Conservation (phyloP, 352 stramenopile species). For the Globisporangium okanoganense region DNA sequence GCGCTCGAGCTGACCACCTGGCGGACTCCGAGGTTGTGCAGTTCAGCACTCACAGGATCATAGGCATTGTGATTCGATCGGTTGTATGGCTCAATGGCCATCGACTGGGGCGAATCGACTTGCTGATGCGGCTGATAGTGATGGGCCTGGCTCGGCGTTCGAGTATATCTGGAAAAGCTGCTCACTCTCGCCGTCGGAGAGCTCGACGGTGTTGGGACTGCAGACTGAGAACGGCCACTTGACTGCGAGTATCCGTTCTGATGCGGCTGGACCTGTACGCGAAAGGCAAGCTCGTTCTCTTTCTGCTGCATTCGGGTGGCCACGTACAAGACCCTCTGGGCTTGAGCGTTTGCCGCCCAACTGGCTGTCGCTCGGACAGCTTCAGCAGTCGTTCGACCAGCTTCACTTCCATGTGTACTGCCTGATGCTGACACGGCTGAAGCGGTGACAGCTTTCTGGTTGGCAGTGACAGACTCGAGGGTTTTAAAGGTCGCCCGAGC, state of each 20-base stretch:
- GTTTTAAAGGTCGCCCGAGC: neutral
- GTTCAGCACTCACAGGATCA: neutral
- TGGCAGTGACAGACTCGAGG: neutral
- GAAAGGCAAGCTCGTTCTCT: neutral
- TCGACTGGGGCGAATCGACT: neutral
- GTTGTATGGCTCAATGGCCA: slow-evolving; percentile 14
- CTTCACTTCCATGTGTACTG: neutral
- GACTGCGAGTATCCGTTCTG: neutral
- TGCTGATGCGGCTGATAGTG: neutral
- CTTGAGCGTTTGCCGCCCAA: neutral
- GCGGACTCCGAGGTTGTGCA: slow-evolving; percentile 13
- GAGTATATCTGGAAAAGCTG: neutral
- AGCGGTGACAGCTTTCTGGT: neutral
- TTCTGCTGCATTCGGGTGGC: neutral
- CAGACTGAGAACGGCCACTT: neutral
- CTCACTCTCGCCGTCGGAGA: neutral
- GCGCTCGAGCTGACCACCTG: slow-evolving; percentile 13
- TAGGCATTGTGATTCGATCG: neutral
- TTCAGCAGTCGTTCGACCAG: neutral
- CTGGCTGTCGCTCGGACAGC: neutral
- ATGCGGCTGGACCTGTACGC: neutral
- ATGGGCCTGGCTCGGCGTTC: neutral
- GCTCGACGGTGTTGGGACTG: neutral
- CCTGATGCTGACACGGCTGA: neutral
- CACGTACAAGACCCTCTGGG: neutral